Percentiles rank a stretch among this genome's conserved stretches.
Conservation (phyloP, 768 basidiomycete species). For the Podaxis sp. region DNA sequence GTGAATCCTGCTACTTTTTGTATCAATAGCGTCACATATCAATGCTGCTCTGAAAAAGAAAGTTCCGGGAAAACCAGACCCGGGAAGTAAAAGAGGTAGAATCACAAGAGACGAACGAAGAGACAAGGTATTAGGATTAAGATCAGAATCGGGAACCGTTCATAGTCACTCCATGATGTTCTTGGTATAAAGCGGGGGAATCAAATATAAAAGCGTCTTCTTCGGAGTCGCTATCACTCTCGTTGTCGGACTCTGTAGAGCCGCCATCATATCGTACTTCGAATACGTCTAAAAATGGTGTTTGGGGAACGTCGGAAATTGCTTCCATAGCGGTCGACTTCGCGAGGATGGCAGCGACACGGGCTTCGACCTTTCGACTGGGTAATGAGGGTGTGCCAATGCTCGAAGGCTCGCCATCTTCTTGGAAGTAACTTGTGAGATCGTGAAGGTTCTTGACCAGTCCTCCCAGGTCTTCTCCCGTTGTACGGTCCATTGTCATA, state of each 20-base stretch:
- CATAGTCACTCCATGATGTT: background rate
- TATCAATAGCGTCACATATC: background rate
- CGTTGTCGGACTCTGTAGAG: slow-evolving; percentile 48
- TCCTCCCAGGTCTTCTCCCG: slow-evolving; percentile 71
- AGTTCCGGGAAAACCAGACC: background rate
- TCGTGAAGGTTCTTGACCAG: slow-evolving; percentile 78
- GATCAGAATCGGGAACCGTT: slow-evolving; percentile 4
- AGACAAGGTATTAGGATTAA: slow-evolving; percentile 7
- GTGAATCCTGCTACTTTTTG: slow-evolving; percentile 12
- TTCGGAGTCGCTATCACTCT: slow-evolving; percentile 48
- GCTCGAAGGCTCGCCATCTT: slow-evolving; percentile 27
- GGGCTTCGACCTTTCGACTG: slow-evolving; percentile 66
- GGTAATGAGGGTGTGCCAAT: slow-evolving; percentile 39
- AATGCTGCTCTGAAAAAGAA: background rate
- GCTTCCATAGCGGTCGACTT: slow-evolving; percentile 63
- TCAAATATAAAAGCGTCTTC: slow-evolving; percentile 65
- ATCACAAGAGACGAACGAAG: background rate
- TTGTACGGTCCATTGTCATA: slow-evolving; percentile 30
- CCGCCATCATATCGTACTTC: slow-evolving; percentile 46
- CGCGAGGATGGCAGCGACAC: slow-evolving; percentile 79
- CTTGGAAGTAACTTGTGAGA: slow-evolving; percentile 71
- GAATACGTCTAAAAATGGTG: slow-evolving; percentile 81
- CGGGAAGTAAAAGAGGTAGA: background rate
- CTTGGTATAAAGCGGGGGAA: slow-evolving; percentile 37
- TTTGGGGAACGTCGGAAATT: slow-evolving; percentile 61